Evolutionary conservation across 2,329 filamentous ascomycete species (phyloP).

Genomic region (Calonectria pteridis): DNA sequence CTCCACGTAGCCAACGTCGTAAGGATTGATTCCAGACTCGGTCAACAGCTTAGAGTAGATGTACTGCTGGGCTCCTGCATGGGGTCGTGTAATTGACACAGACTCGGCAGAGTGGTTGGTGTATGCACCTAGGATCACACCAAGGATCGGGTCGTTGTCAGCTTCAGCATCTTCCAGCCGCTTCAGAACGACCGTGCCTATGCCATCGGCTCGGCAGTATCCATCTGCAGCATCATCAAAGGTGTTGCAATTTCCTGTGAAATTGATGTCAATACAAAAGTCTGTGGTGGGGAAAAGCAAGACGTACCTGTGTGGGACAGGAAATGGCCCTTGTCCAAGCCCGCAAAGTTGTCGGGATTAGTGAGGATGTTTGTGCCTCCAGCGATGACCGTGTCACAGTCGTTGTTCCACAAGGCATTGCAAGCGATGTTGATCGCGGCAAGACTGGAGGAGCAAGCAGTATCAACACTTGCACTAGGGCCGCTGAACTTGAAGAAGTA

Average conservation of each 20-base stretch:
- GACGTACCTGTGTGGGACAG: constrained; percentile 58
- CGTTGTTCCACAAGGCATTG: constrained; percentile 74
- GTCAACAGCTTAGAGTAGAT: constrained; percentile 75
- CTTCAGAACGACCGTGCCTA: constrained; percentile 62
- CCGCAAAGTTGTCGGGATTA: constrained; percentile 74
- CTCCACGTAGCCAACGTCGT: constrained; percentile 85
- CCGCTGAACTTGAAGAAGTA: constrained; percentile 83
- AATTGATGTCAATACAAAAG: not conserved
- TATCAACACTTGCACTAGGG: constrained; percentile 78
- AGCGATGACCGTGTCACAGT: constrained; percentile 85
- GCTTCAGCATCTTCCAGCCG: constrained; percentile 56
- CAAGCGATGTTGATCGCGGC: constrained; percentile 78
- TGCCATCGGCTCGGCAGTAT: constrained; percentile 65
- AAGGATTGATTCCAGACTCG: constrained; percentile 79
- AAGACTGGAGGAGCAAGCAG: constrained; percentile 80
- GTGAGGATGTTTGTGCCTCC: constrained; percentile 78
- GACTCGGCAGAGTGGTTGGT: constrained; percentile 80
- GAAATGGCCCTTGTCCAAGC: constrained; percentile 73
- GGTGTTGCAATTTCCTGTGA: constrained; percentile 53
- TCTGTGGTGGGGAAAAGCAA: not conserved
- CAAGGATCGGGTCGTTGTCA: constrained; percentile 76
- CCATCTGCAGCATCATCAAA: constrained; percentile 70
- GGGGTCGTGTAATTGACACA: constrained; percentile 78
- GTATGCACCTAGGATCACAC: constrained; percentile 69
- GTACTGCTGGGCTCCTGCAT: constrained; percentile 70